phyloP scores from a whole-genome alignment of 495 filamentous ascomycete species.

The Hypoxylon intermedium region DNA sequence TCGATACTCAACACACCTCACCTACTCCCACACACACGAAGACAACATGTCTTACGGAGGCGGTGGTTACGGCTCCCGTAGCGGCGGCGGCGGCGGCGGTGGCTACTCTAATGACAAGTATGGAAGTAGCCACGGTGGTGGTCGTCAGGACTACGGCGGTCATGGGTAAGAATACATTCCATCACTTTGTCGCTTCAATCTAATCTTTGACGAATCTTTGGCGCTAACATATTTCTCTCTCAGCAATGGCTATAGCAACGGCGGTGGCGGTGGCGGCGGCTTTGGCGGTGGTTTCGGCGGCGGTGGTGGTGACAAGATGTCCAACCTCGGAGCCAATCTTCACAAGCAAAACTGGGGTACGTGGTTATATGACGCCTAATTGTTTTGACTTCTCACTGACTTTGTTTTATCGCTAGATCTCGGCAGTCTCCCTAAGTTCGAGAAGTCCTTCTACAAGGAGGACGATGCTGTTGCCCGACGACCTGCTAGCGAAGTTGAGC shows the following conservation, averaged over 20 bases:
- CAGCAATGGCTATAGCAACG: constrained; percentile 40
- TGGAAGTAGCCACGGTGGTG: constrained; percentile 37
- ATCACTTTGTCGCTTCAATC: neutral
- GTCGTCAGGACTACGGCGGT: constrained; percentile 46
- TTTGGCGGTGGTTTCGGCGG: constrained; percentile 62
- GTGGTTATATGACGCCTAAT: constrained; percentile 41
- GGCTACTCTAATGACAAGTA: constrained; percentile 54
- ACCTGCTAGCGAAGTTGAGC: constrained; percentile 78
- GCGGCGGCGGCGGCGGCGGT: constrained; percentile 55
- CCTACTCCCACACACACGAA: constrained; percentile 7
- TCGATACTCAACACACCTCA: neutral
- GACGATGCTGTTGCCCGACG: constrained; percentile 77
- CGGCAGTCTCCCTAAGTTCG: constrained; percentile 86
- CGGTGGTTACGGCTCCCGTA: constrained; percentile 64
- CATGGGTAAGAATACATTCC: constrained; percentile 38
- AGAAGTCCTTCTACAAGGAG: constrained; percentile 99
- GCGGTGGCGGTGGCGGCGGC: constrained; percentile 58
- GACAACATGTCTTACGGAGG: constrained; percentile 76
- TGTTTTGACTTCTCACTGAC: constrained; percentile 14
- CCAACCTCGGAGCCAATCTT: constrained; percentile 81
- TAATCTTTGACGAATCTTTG: neutral
- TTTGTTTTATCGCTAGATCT: constrained; percentile 66
- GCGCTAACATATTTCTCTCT: constrained; percentile 28
- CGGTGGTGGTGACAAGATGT: constrained; percentile 85
- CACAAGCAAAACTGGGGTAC: constrained; percentile 88